These are phyloP conservation scores for Immersiella caudata DNA, from an alignment of 495 filamentous ascomycete species.

Conservation along the genomic window DNA sequence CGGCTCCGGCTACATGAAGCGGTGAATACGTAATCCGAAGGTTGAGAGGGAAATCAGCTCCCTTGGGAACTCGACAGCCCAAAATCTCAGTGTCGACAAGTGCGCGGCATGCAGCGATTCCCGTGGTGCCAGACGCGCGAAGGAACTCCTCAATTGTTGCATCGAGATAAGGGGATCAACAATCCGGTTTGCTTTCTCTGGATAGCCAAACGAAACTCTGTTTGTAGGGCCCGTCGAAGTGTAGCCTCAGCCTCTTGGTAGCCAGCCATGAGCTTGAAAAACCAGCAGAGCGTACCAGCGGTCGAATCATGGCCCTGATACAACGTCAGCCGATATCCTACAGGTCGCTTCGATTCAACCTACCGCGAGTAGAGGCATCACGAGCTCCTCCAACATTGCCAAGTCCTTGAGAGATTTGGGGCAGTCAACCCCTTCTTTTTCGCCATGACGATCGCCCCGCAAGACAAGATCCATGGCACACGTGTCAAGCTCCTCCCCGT, in stretches of 20 bases:
- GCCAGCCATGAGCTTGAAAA: constrained; percentile 39
- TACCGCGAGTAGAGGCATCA: constrained; percentile 28
- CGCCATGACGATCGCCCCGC: constrained; percentile 31
- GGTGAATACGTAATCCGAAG: constrained; percentile 18
- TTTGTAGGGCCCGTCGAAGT: constrained; percentile 31
- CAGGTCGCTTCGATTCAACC: background rate
- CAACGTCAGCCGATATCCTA: background rate
- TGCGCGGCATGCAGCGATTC: constrained; percentile 29
- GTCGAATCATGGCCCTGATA: constrained; percentile 34
- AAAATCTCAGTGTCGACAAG: constrained; percentile 38
- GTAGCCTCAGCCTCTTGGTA: constrained; percentile 30
- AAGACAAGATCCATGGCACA: constrained; percentile 44
- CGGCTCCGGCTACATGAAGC: constrained; percentile 22
- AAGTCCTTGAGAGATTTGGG: constrained; percentile 29
- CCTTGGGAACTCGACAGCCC: constrained; percentile 39
- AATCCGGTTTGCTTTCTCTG: constrained; percentile 28
- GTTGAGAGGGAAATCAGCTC: constrained; percentile 34
- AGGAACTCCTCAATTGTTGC: constrained; percentile 42
- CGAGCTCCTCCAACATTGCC: constrained; percentile 35
- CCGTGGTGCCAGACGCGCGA: constrained; percentile 30
- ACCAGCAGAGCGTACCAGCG: constrained; percentile 37
- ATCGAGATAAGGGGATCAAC: constrained; percentile 43
- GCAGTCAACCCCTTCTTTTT: constrained; percentile 27
- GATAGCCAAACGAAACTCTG: constrained; percentile 20
- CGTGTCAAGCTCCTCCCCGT: constrained; percentile 31